Evolutionary conservation across 2,329 filamentous ascomycete genomes (phyloP), one percentile per base, ranked within the genome.

Genomic region (Claviceps africana): DNA sequence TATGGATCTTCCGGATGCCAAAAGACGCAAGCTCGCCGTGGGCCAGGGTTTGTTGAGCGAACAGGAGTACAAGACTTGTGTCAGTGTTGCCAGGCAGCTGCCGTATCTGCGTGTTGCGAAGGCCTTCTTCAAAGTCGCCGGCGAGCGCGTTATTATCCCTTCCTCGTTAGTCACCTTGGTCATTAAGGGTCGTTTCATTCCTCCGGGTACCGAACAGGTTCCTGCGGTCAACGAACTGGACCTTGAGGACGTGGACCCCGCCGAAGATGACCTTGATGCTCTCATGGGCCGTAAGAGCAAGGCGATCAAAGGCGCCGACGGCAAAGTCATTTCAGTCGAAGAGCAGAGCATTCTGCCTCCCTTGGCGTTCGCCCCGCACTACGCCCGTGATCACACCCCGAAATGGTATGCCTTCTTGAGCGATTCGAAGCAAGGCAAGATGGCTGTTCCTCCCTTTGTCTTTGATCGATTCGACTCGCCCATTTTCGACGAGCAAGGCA

Each of bases 111-210:
- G 86, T 53, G 82, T 98, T 11, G 88, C 88, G 63, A 94, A 89
- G 71, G 88, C 89, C 8, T 98, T 95, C 71, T 98, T 98, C 81
- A 98, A 98, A 75, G 94, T 98, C 46, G 84, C 88, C 50, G 93
- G 93, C 64, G 94, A 98, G 71, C 87, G 86, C 58, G 86, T 85
- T 66, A 88, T 98, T 63, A 95, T 91, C 33, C 90, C 93, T 7
- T 88, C 86, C 54, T 95, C 89, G 53, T 78, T 98, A 39, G 91
- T 97, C 22, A 91, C 90, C 56, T 83, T 98, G 31, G 88, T 98
- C 50, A 82, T 98, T 65, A 98, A 98, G 74, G 89, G 86, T 33
- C 88, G 93, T 52, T 86, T 97, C 64, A 83, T 97, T 47, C 93
- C 93, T 6, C 90, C 93, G 4, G 91, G 90, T 46, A 84, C 81